Conservation (phyloP, 1,284 basidiomycete genomes). For the Tranzscheliella williamsii region DNA sequence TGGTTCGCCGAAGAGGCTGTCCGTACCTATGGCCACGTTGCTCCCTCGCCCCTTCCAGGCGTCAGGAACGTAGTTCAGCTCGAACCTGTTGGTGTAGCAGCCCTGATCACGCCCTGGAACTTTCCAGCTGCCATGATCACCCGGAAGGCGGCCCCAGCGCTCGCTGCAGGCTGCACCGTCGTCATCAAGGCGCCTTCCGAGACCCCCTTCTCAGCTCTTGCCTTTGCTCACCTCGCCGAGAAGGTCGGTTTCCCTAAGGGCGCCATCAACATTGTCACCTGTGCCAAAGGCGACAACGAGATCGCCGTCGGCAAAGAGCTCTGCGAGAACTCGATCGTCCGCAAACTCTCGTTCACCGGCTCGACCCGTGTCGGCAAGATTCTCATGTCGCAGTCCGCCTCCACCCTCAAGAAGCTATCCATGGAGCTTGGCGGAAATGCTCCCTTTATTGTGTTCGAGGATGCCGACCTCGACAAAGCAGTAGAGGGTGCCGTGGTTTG, state of each 20-base stretch:
- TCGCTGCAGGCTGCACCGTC: constrained; percentile 89
- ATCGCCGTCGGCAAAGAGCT: constrained; percentile 74
- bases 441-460: constrained; percentile 94
- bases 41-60: constrained; percentile 75
- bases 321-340: constrained; percentile 68
- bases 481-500: constrained; percentile 82
- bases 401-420: constrained; percentile 83
- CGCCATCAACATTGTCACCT: constrained; percentile 91
- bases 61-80: constrained; percentile 81
- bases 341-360: constrained; percentile 90
- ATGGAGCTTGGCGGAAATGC: constrained; percentile 72
- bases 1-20: constrained; percentile 55
- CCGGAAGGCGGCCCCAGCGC: constrained; percentile 81
- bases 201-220: constrained; percentile 90
- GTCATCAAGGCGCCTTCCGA: constrained; percentile 96
- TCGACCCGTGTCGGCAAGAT: constrained; percentile 89
- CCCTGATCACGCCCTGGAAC: constrained; percentile 62
- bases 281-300: constrained; percentile 73
- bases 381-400: constrained; percentile 78
- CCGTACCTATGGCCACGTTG: constrained; percentile 70
- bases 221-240: constrained; percentile 78
- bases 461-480: constrained; percentile 89
- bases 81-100: constrained; percentile 79
- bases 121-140: constrained; percentile 68
- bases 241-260: constrained; percentile 91